phyloP scores from a whole-genome alignment of 352 stramenopile species.

The Globisporangium viniferum region DNA sequence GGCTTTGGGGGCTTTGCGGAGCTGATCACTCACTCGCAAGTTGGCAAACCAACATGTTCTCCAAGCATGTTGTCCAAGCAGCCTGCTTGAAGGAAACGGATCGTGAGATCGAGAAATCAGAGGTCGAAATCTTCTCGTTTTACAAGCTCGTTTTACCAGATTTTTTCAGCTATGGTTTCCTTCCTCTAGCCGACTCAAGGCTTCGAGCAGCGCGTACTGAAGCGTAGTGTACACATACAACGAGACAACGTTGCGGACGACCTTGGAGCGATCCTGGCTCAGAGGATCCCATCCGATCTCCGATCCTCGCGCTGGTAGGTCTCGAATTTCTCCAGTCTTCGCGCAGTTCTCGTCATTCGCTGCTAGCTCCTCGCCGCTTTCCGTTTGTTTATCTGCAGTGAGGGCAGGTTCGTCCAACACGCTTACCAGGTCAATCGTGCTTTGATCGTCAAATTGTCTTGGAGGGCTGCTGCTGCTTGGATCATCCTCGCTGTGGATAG shows the following conservation, averaged over 20 bases:
- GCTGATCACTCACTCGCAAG: too few species aligned
- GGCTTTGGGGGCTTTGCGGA: too few species aligned
- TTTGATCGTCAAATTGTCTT: neutral
- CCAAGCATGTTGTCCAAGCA: too few species aligned
- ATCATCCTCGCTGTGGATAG: neutral
- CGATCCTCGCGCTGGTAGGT: neutral
- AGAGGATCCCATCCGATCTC: slow-evolving; percentile 25
- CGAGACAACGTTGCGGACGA: slow-evolving; percentile 22
- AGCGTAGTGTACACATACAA: slow-evolving; percentile 22
- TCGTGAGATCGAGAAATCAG: too few species aligned
- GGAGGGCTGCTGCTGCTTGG: neutral
- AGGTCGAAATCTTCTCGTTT: too few species aligned
- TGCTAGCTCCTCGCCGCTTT: neutral
- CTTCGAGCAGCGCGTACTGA: slow-evolving; percentile 22
- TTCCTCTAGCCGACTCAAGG: neutral
- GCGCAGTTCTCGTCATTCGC: neutral
- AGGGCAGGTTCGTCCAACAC: neutral
- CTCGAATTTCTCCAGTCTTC: neutral
- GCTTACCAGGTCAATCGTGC: neutral
- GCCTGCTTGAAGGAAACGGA: too few species aligned
- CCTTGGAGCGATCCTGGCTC: slow-evolving; percentile 14
- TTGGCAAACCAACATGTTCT: too few species aligned
- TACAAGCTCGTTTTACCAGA: too few species aligned
- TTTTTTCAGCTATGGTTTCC: neutral
- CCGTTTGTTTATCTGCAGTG: neutral